Evolutionary conservation across 768 basidiomycete genomes (phyloP).

Genomic region (Amanita rimosa): DNA sequence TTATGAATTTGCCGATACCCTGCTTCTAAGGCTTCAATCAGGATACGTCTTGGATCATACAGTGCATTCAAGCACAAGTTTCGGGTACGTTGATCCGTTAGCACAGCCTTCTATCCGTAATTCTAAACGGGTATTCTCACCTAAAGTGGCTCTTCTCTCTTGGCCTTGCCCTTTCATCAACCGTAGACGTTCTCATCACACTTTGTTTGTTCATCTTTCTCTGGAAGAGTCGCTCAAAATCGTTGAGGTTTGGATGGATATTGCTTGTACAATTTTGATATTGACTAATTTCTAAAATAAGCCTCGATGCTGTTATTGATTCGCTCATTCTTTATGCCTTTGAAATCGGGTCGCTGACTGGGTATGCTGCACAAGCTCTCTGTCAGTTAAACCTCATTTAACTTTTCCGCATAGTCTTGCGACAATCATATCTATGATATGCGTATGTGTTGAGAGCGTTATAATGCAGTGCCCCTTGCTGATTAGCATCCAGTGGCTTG

Average conservation of each 20-base stretch:
- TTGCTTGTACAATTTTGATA: background rate
- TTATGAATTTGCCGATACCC: background rate
- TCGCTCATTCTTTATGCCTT: conserved; percentile 30
- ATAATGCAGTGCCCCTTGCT: background rate
- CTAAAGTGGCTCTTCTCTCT: conserved; percentile 32
- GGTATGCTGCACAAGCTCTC: conserved; percentile 11
- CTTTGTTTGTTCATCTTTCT: conserved; percentile 22
- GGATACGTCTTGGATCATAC: conserved; percentile 13
- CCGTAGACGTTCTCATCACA: conserved; percentile 27
- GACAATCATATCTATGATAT: conserved; percentile 38
- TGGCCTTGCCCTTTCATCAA: conserved; percentile 28
- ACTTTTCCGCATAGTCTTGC: conserved; percentile 19
- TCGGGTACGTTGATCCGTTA: conserved; percentile 9
- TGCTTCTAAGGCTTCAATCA: conserved; percentile 2
- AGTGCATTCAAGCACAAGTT: conserved; percentile 10
- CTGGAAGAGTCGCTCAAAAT: conserved; percentile 18
- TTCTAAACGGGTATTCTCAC: background rate
- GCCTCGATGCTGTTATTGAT: conserved; percentile 25
- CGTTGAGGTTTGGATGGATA: conserved; percentile 15
- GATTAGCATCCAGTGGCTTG: conserved; percentile 26
- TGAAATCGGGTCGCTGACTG: conserved; percentile 30
- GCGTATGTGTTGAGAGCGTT: conserved; percentile 19
- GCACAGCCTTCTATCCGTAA: background rate
- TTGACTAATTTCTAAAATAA: conserved; percentile 6
- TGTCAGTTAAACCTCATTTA: background rate